A percentile compares a stretch with the other conserved stretches of the same genome.
Evolutionary conservation across 2,329 filamentous ascomycete genomes (phyloP).

Genomic region (Botryotinia narcissicola): DNA sequence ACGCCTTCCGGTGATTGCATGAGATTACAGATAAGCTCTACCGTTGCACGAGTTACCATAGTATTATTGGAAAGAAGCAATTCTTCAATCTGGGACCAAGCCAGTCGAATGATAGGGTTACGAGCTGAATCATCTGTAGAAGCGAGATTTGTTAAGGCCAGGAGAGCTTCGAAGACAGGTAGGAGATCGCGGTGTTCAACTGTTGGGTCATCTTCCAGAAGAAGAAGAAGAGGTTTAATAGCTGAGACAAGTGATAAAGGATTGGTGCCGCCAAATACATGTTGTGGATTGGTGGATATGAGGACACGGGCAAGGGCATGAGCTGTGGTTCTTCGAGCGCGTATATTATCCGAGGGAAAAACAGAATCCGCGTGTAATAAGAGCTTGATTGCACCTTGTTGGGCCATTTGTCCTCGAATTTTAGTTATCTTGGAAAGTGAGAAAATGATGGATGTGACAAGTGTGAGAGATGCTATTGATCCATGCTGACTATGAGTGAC

Average conservation of each 20-base stretch:
- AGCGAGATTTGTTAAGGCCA: slow-evolving; percentile 91
- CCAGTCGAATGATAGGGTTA: slow-evolving; percentile 66
- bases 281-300: slow-evolving; percentile 79
- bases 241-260: slow-evolving; percentile 72
- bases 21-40: slow-evolving; percentile 90
- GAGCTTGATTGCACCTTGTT: slow-evolving; percentile 89
- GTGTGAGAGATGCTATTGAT: slow-evolving; percentile 66
- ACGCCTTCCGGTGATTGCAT: slow-evolving; percentile 67
- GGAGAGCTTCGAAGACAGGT: slow-evolving; percentile 83
- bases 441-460: slow-evolving; percentile 74
- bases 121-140: slow-evolving; percentile 66
- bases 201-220: slow-evolving; percentile 65
- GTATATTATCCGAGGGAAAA: slow-evolving; percentile 53
- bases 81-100: slow-evolving; percentile 78
- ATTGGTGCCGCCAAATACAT: slow-evolving; percentile 78
- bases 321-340: slow-evolving; percentile 59
- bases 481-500: slow-evolving; percentile 72
- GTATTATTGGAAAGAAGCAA: slow-evolving; percentile 73
- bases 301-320: slow-evolving; percentile 82
- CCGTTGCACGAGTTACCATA: slow-evolving; percentile 76
- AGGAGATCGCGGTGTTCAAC: slow-evolving; percentile 72
- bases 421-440: slow-evolving; percentile 72
- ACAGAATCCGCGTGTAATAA: slow-evolving; percentile 68
- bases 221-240: slow-evolving; percentile 75
- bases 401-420: slow-evolving; percentile 75